Percentiles rank a stretch among this genome's conserved stretches.
Conservation (phyloP, 2,329 filamentous ascomycete species). For the Ceratocystis eucalypticola region DNA sequence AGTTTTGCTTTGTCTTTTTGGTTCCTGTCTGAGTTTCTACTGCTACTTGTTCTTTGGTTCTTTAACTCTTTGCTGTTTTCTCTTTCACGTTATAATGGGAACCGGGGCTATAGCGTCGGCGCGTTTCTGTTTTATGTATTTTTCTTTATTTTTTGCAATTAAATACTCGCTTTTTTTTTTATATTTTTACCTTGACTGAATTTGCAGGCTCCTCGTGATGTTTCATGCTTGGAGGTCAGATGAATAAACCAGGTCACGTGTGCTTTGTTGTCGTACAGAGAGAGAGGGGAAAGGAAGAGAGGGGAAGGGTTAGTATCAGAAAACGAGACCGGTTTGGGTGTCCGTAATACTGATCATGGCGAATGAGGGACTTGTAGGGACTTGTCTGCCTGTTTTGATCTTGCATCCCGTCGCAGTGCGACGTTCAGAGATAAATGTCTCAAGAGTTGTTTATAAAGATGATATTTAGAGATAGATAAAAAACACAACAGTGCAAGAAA, state of each 20-base stretch:
- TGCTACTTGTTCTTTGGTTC: not conserved
- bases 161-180: not conserved
- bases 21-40: not conserved
- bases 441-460: not conserved
- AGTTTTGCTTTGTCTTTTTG: not conserved
- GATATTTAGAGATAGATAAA: conserved; percentile 6
- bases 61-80: not conserved
- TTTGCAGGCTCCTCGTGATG: not conserved
- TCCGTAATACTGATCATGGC: too few species aligned
- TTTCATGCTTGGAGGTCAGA: not conserved
- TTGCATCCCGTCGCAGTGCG: too few species aligned
- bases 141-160: not conserved
- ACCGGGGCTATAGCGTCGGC: conserved; percentile 12
- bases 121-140: conserved; percentile 9
- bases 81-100: conserved; percentile 9
- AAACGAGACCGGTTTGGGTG: too few species aligned
- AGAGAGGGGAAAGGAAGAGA: not conserved
- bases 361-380: too few species aligned
- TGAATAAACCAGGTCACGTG: not conserved
- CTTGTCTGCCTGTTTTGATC: too few species aligned
- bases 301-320: not conserved
- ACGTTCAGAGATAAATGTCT: not conserved
- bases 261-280: not conserved
- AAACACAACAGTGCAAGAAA: not conserved
- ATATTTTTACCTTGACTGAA: not conserved